A percentile compares a stretch with the other conserved stretches of the same genome.
phyloP scores from a whole-genome alignment of 2,329 filamentous ascomycete genomes.

The Alternaria sp. region DNA sequence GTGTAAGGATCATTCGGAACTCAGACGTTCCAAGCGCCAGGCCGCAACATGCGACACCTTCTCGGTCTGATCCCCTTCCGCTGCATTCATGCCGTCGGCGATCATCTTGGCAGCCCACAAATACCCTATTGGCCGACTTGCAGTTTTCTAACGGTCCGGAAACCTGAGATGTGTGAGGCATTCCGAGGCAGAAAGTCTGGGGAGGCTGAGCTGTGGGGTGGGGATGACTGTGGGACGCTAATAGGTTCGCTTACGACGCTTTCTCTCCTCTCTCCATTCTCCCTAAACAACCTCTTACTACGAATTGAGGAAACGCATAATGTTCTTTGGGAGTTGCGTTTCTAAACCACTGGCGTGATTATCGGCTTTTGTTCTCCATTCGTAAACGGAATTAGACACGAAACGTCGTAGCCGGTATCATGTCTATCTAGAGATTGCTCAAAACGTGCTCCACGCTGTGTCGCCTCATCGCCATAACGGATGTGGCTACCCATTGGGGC shows the following conservation, averaged over 20 bases:
- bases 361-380: slow-evolving; percentile 27
- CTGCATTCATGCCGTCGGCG: slow-evolving; percentile 10
- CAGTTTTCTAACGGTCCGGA: slow-evolving; percentile 30
- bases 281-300: not conserved
- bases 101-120: slow-evolving; percentile 6
- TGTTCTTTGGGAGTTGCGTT: slow-evolving; percentile 25
- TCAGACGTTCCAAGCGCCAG: slow-evolving; percentile 34
- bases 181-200: slow-evolving; percentile 17
- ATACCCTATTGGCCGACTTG: not conserved
- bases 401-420: slow-evolving; percentile 22
- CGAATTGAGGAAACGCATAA: slow-evolving; percentile 34
- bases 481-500: slow-evolving; percentile 20
- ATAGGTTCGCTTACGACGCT: slow-evolving; percentile 18
- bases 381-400: slow-evolving; percentile 27
- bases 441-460: slow-evolving; percentile 11
- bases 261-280: slow-evolving; percentile 1
- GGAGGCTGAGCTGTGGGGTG: slow-evolving; percentile 20
- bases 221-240: slow-evolving; percentile 11
- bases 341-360: slow-evolving; percentile 24
- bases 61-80: slow-evolving; percentile 28
- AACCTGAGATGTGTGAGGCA: slow-evolving; percentile 25
- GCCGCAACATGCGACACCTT: slow-evolving; percentile 27
- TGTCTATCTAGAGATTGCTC: not conserved
- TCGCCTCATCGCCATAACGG: slow-evolving; percentile 19
- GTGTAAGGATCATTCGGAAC: slow-evolving; percentile 18